phyloP scores from a whole-genome alignment of 495 filamentous ascomycete species.

The Trichoderma virens region DNA sequence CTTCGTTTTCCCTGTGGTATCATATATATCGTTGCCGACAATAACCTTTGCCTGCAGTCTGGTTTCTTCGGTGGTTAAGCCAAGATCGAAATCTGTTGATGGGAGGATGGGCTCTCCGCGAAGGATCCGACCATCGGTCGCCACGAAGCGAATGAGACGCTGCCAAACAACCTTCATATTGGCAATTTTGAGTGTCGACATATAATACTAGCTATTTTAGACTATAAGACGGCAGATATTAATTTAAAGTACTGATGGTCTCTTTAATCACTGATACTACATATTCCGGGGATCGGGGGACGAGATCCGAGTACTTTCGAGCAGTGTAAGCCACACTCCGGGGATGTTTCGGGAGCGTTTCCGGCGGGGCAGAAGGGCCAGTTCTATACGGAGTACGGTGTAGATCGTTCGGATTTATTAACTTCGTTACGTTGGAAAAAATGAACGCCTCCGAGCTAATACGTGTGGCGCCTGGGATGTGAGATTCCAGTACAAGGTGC shows the following conservation, averaged over 20 bases:
- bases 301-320: neutral
- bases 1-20: slow-evolving; percentile 25
- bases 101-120: slow-evolving; percentile 43
- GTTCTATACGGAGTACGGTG: no score
- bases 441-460: no score
- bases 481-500: no score
- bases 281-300: no score
- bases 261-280: no score
- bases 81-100: slow-evolving; percentile 30
- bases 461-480: no score
- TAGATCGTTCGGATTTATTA: no score
- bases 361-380: neutral
- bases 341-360: neutral
- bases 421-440: no score
- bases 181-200: neutral
- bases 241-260: no score
- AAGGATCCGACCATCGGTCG: slow-evolving; percentile 34
- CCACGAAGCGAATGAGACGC: slow-evolving; percentile 43
- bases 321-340: neutral
- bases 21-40: slow-evolving; percentile 33
- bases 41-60: slow-evolving; percentile 33
- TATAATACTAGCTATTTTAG: no score
- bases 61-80: slow-evolving; percentile 28
- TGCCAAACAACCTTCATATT: slow-evolving; percentile 28
- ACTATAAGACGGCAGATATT: no score